A percentile compares a stretch with the other conserved stretches of the same genome.
phyloP scores from a whole-genome alignment of 148 eudicot genomes.

The Gaultheria prostrata region DNA sequence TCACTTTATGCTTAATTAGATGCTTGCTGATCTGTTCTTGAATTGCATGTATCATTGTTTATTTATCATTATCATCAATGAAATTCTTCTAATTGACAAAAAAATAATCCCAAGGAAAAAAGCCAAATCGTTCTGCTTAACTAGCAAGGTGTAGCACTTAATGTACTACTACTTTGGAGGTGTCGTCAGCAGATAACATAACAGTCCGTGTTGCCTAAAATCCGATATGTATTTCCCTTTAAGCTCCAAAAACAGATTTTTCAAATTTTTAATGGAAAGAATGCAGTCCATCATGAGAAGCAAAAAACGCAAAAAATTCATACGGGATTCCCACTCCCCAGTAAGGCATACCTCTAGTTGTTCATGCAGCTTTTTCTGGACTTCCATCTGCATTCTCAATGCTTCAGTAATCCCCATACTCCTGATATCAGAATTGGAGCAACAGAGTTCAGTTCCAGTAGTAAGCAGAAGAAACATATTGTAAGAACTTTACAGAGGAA shows the following conservation, averaged over 20 bases:
- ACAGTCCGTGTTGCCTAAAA: neutral
- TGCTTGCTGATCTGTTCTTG: neutral
- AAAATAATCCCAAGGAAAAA: neutral
- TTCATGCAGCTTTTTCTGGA: slow-evolving; percentile 76
- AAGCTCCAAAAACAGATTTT: neutral
- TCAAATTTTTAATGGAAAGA: neutral
- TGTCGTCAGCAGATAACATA: neutral
- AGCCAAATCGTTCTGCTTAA: neutral
- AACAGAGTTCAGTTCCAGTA: slow-evolving; percentile 11
- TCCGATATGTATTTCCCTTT: neutral
- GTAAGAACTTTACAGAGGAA: neutral
- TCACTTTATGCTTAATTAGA: neutral
- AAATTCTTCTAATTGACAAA: neutral
- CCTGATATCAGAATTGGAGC: slow-evolving; percentile 30
- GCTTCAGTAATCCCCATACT: slow-evolving; percentile 65
- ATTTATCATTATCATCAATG: neutral
- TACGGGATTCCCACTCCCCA: neutral
- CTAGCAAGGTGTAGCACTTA: neutral
- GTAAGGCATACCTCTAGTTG: slow-evolving; percentile 59
- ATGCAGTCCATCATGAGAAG: neutral
- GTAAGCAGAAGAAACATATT: neutral
- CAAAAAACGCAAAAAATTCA: neutral
- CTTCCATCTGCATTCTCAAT: slow-evolving; percentile 68
- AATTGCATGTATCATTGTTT: neutral
- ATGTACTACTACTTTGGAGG: neutral